Evolutionary conservation across 192 early-diverging fungal genomes (phyloP), one percentile per base, ranked within the genome.

Genomic region (Entomortierella beljakovae): DNA sequence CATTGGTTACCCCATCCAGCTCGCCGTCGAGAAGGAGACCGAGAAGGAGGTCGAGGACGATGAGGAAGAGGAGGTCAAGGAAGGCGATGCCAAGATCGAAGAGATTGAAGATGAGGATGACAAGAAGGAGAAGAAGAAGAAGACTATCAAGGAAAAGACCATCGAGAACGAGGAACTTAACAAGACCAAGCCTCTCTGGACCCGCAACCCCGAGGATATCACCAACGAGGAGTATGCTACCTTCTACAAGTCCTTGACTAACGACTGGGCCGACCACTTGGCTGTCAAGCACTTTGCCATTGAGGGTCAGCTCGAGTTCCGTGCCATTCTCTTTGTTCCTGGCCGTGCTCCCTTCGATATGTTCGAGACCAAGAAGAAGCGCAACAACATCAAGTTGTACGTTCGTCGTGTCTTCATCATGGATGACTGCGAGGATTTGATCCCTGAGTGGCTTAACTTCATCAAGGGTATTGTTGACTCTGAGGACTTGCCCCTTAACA

Each of bases 391-490:
- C 91, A 99, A 98, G 91, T 90, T 99, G 65, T 99, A 98, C 85
- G 97, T 99, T 80, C 96, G 97, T 77, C 96, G 97, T 77, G 98
- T 99, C 76, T 99, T 99, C 88, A 99, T 99, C 86, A 99, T 97
- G 94, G 97, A 99, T 82, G 96, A 99, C 89, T 97, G 95, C 88
- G 96, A 98, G 82, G 97, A 99, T 70, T 86, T 99, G 70, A 96
- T 99, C 80, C 98, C 98, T 70, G 96, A 99, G 87, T 99, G 95
- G 94, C 91, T 99, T 81, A 93, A 89, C 85, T 99, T 99, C 81
- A 88, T 99, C 93, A 97, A 98, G 95, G 98, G 97, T 86, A 94
- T 99, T 79, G 98, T 99, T 75, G 98, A 99, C 88, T 98, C 98
- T 79, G 98, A 99, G 91, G 97, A 99, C 85, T 87, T 99, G 60